These are phyloP conservation scores for Stereocaulon alpinum DNA, from an alignment of 495 filamentous ascomycete genomes.

Conservation along the genomic window DNA sequence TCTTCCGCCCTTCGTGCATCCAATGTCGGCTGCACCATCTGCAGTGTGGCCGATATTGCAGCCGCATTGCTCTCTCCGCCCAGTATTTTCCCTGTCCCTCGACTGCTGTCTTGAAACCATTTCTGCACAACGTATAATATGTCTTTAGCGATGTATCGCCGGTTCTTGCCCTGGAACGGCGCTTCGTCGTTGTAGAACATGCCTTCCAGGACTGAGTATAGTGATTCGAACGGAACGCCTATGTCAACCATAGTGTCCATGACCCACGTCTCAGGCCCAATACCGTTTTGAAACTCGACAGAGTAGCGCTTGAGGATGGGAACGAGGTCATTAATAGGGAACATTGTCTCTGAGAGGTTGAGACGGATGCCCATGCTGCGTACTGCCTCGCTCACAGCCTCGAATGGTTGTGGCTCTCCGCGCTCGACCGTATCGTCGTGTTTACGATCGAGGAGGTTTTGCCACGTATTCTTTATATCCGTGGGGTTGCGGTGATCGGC, in stretches of 20 bases:
- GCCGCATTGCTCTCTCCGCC: slow-evolving; percentile 42
- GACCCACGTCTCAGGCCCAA: slow-evolving; percentile 66
- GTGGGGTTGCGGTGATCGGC: slow-evolving; percentile 79
- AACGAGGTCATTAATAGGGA: slow-evolving; percentile 55
- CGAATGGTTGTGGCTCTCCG: slow-evolving; percentile 57
- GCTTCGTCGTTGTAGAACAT: slow-evolving; percentile 77
- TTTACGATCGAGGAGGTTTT: slow-evolving; percentile 59
- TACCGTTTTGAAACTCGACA: slow-evolving; percentile 56
- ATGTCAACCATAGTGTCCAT: slow-evolving; percentile 70
- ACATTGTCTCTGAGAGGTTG: slow-evolving; percentile 65
- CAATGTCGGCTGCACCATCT: slow-evolving; percentile 33
- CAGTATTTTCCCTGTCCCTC: slow-evolving; percentile 42
- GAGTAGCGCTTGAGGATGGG: slow-evolving; percentile 72
- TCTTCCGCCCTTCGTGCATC: slow-evolving; percentile 18
- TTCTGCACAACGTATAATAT: slow-evolving; percentile 49
- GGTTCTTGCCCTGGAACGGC: slow-evolving; percentile 63
- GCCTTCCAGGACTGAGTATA: slow-evolving; percentile 66
- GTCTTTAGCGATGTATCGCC: slow-evolving; percentile 49
- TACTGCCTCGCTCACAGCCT: slow-evolving; percentile 62
- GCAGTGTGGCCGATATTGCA: slow-evolving; percentile 37
- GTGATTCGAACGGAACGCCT: slow-evolving; percentile 59
- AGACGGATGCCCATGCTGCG: slow-evolving; percentile 69
- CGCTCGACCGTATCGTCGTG: slow-evolving; percentile 51
- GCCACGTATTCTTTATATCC: slow-evolving; percentile 76
- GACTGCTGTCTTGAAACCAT: slow-evolving; percentile 54